These are phyloP conservation scores for Talaromyces sp. DNA, from an alignment of 2,329 filamentous ascomycete species.

Conservation along the genomic window DNA sequence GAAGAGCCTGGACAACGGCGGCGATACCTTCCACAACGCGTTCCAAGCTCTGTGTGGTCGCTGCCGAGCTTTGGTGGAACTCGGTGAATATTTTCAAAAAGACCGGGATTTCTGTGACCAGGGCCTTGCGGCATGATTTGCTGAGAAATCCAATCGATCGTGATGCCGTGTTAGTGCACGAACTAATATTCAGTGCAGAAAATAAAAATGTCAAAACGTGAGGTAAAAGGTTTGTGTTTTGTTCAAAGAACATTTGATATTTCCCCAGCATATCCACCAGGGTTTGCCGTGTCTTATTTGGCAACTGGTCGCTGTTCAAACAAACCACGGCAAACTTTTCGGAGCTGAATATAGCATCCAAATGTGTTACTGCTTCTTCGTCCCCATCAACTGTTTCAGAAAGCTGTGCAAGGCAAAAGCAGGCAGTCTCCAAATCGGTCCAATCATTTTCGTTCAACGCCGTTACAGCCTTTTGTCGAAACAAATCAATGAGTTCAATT, in stretches of 20 bases:
- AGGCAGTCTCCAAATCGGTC: slow-evolving; percentile 40
- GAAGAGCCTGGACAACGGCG: slow-evolving; percentile 39
- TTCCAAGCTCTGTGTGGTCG: slow-evolving; percentile 34
- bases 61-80: slow-evolving; percentile 33
- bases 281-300: slow-evolving; percentile 37
- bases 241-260: slow-evolving; percentile 42
- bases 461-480: slow-evolving; percentile 33
- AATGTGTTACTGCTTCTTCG: slow-evolving; percentile 35
- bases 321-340: slow-evolving; percentile 32
- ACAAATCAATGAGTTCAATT: slow-evolving; percentile 36
- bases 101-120: slow-evolving; percentile 37
- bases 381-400: slow-evolving; percentile 44
- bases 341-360: slow-evolving; percentile 38
- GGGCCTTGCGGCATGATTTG: slow-evolving; percentile 38
- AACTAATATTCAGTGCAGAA: slow-evolving; percentile 37
- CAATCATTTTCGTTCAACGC: slow-evolving; percentile 33
- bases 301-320: slow-evolving; percentile 21
- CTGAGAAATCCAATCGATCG: slow-evolving; percentile 41
- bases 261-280: slow-evolving; percentile 40
- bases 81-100: slow-evolving; percentile 40
- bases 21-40: slow-evolving; percentile 42
- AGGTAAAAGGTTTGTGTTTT: slow-evolving; percentile 36
- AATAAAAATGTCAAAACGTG: slow-evolving; percentile 42
- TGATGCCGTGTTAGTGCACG: slow-evolving; percentile 38
- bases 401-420: slow-evolving; percentile 41